Evolutionary conservation across 1,139 yeast genomes (phyloP).

Genomic region (Geotrichum klebahnii): DNA sequence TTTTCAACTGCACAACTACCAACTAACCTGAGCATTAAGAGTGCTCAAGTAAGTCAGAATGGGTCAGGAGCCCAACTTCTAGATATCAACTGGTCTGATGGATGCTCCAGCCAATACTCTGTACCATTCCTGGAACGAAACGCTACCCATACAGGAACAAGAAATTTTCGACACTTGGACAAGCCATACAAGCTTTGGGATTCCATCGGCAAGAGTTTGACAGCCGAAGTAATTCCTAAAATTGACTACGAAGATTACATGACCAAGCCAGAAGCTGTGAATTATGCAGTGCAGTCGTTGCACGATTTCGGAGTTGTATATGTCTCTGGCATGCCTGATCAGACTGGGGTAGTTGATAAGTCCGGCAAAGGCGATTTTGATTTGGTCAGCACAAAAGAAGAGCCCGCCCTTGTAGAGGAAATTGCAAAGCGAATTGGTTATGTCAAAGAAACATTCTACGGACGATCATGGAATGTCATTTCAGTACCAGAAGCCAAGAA

Average conservation of each 20-base stretch:
- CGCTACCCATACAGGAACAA: conserved; percentile 41
- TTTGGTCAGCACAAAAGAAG: conserved; percentile 25
- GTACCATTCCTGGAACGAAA: conserved; percentile 48
- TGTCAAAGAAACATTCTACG: conserved; percentile 69
- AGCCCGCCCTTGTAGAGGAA: conserved; percentile 40
- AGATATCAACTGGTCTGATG: conserved; percentile 54
- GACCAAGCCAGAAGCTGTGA: conserved; percentile 41
- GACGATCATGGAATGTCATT: conserved; percentile 66
- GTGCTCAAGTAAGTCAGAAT: conserved; percentile 35
- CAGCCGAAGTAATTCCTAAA: conserved; percentile 29
- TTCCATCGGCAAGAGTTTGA: conserved; percentile 33
- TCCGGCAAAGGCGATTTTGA: conserved; percentile 7
- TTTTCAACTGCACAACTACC: conserved; percentile 58
- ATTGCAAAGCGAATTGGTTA: conserved; percentile 66
- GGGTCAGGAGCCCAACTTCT: conserved; percentile 38
- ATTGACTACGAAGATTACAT: conserved; percentile 47
- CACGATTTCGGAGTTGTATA: conserved; percentile 59
- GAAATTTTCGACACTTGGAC: conserved; percentile 34
- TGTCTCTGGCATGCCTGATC: conserved; percentile 51
- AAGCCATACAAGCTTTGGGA: conserved; percentile 36
- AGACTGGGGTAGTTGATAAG: conserved; percentile 30
- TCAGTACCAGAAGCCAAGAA: conserved; percentile 61
- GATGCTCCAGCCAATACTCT: conserved; percentile 48
- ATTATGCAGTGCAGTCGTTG: conserved; percentile 46
- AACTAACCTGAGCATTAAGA: conserved; percentile 29